Conservation (phyloP, 2,329 filamentous ascomycete genomes). For the Aspergillus candidus region DNA sequence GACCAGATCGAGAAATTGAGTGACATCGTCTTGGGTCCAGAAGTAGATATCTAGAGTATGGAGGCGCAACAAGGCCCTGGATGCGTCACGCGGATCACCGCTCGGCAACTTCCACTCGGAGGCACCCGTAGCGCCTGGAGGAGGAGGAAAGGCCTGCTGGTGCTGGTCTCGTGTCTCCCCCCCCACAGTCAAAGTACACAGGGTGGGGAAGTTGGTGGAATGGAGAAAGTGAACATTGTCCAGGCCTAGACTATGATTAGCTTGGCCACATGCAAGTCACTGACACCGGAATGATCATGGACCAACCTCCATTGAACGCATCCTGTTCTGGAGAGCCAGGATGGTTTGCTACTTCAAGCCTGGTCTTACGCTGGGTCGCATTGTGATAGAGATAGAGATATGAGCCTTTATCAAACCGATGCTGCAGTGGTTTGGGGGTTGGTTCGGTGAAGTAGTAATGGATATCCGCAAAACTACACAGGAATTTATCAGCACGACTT, state of each 20-base stretch:
- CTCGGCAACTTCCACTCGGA: conserved; percentile 54
- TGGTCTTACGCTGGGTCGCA: conserved; percentile 45
- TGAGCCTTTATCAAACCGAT: conserved; percentile 59
- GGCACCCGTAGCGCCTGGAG: conserved; percentile 20
- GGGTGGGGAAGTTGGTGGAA: conserved; percentile 54
- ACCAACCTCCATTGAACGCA: conserved; percentile 56
- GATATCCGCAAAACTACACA: conserved; percentile 54
- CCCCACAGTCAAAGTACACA: conserved; percentile 54
- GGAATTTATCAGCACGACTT: conserved; percentile 6
- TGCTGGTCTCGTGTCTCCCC: conserved; percentile 24
- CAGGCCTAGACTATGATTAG: conserved; percentile 36
- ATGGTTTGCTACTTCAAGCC: conserved; percentile 59
- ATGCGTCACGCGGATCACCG: conserved; percentile 48
- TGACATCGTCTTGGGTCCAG: conserved; percentile 56
- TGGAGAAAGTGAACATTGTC: conserved; percentile 49
- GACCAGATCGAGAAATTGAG: conserved; percentile 46
- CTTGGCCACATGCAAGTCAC: conserved; percentile 1
- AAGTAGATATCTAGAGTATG: conserved; percentile 60
- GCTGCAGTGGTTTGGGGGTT: conserved; percentile 49
- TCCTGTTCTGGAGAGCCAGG: conserved; percentile 59
- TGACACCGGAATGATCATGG: not conserved
- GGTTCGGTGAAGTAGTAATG: conserved; percentile 59
- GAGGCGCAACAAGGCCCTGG: conserved; percentile 47
- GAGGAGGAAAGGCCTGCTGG: conserved; percentile 19
- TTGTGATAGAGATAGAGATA: conserved; percentile 61